Percentiles rank a stretch among this genome's conserved stretches.
Conservation (phyloP, 345 rosid genomes). For the Eucalyptus marginata region DNA sequence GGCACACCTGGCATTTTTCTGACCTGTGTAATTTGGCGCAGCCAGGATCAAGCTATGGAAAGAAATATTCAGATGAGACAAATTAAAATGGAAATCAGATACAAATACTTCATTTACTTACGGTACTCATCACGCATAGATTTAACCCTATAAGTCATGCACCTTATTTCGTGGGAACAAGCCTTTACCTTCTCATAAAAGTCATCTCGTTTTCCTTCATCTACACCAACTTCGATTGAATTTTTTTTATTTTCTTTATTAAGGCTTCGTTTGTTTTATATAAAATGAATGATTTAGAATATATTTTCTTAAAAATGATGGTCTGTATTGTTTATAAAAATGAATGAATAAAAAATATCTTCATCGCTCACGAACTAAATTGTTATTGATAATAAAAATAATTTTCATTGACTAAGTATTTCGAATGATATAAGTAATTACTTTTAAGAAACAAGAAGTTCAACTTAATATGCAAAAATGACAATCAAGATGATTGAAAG, state of each 20-base stretch:
- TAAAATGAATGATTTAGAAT: neutral
- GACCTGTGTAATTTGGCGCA: neutral
- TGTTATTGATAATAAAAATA: too few species aligned
- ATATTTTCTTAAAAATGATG: neutral
- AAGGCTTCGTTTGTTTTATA: neutral
- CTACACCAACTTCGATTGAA: neutral
- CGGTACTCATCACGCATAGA: neutral
- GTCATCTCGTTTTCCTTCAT: neutral
- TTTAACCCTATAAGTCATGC: neutral
- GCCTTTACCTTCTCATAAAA: neutral
- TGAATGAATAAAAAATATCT: too few species aligned
- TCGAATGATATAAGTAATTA: too few species aligned
- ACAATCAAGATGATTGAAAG: neutral
- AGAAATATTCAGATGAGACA: neutral
- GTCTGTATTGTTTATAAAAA: fast-evolving
- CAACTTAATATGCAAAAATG: neutral
- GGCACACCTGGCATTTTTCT: neutral
- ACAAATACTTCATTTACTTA: neutral
- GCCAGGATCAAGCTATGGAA: neutral
- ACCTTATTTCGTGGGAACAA: neutral
- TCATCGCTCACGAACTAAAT: fast-evolving
- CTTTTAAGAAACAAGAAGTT: neutral
- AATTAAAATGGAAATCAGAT: neutral
- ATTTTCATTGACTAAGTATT: fast-evolving
- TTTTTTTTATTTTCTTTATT: neutral